Evolutionary conservation across 108 stramenopile species (phyloP).

Genomic region (Aurantiochytrium sp.): DNA sequence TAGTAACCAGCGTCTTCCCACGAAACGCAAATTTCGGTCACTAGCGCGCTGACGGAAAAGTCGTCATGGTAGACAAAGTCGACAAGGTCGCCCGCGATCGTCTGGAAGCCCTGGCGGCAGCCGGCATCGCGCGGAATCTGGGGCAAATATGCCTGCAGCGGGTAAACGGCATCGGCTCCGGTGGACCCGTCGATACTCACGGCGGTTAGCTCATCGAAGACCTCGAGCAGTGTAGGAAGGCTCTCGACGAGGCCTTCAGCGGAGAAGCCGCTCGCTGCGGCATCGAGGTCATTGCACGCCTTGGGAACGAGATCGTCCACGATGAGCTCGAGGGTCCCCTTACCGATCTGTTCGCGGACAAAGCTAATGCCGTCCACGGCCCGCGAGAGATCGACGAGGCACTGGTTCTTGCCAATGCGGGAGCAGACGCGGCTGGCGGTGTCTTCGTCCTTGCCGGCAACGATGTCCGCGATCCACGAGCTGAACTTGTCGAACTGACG

Average conservation of each 20-base stretch:
- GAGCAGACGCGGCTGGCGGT: neutral
- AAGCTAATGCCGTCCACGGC: neutral
- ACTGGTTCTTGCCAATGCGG: neutral
- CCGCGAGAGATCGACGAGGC: neutral
- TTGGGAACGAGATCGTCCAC: slow-evolving; percentile 10
- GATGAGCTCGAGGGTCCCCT: neutral
- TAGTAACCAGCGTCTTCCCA: neutral
- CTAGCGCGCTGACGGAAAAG: neutral
- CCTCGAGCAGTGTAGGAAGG: neutral
- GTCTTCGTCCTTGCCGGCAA: neutral
- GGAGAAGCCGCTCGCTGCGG: neutral
- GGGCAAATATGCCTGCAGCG: neutral
- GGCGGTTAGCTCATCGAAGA: neutral
- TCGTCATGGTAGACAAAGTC: neutral
- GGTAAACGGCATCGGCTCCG: neutral
- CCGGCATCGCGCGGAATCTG: neutral
- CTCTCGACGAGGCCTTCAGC: neutral
- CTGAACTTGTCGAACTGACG: neutral
- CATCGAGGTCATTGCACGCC: neutral
- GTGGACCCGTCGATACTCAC: neutral
- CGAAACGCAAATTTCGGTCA: neutral
- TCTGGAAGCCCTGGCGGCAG: neutral
- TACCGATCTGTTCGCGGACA: neutral
- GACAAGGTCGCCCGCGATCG: neutral
- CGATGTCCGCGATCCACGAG: neutral